These are phyloP conservation scores for Tulasnella sp. DNA, from an alignment of 768 basidiomycete genomes.

Conservation along the genomic window DNA sequence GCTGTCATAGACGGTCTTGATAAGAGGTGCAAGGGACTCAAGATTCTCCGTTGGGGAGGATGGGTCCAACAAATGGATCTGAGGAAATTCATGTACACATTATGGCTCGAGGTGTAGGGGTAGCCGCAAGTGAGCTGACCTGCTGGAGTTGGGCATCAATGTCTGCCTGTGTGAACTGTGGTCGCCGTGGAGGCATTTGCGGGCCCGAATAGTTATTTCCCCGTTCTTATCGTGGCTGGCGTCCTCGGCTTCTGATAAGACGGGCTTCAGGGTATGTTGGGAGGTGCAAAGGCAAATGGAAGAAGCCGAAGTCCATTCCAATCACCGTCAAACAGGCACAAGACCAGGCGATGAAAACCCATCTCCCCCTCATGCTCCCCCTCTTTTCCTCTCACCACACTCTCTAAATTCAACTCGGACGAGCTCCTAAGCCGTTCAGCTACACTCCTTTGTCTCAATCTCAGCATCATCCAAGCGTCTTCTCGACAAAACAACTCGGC, in stretches of 20 bases:
- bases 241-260: neutral
- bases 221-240: neutral
- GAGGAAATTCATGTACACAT: slow-evolving; percentile 35
- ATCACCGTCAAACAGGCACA: neutral
- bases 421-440: neutral
- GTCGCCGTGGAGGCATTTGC: slow-evolving; percentile 26
- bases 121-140: slow-evolving; percentile 22
- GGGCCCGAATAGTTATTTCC: neutral
- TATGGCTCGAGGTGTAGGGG: neutral
- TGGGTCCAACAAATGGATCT: slow-evolving; percentile 83
- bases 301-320: neutral
- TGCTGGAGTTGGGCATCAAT: slow-evolving; percentile 83
- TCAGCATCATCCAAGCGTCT: neutral
- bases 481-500: neutral
- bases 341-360: neutral
- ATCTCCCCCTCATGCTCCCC: neutral
- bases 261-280: neutral
- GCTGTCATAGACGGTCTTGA: slow-evolving; percentile 87
- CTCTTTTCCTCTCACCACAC: neutral
- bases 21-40: slow-evolving; percentile 91
- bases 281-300: neutral
- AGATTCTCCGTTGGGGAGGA: slow-evolving; percentile 90
- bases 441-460: neutral
- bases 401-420: neutral
- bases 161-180: slow-evolving; percentile 70